A percentile compares a stretch with the other conserved stretches of the same genome.
These are phyloP conservation scores for Vigna trinervia DNA, from an alignment of 306 rosid species.

Conservation along the genomic window DNA sequence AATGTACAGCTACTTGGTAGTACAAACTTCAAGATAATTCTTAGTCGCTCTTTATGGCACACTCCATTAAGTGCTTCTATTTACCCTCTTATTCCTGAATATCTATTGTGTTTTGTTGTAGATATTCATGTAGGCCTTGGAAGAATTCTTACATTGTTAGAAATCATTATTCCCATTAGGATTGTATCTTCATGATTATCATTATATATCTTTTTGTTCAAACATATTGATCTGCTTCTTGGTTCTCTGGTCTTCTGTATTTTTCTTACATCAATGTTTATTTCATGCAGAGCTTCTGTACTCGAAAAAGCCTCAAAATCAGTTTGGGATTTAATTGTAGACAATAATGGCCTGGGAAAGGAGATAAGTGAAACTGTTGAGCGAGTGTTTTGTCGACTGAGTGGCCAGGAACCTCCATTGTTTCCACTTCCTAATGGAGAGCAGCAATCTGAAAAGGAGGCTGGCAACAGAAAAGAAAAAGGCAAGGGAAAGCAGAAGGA, in stretches of 20 bases:
- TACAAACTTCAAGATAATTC: neutral
- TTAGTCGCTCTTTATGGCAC: neutral
- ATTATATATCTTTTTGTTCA: constrained; percentile 23
- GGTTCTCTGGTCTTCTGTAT: constrained; percentile 26
- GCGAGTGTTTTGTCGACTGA: constrained; percentile 83
- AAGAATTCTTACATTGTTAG: constrained; percentile 7
- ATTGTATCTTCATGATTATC: constrained; percentile 27
- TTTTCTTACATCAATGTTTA: constrained; percentile 36
- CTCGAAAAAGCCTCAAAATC: constrained; percentile 97
- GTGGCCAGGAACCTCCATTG: constrained; percentile 88
- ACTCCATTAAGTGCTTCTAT: neutral
- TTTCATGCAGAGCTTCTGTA: constrained; percentile 75
- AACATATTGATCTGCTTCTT: constrained; percentile 24
- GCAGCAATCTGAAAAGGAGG: constrained; percentile 56
- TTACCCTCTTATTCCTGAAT: constrained; percentile 1
- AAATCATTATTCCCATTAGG: constrained; percentile 29
- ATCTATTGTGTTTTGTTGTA: constrained; percentile 8
- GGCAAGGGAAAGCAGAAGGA: constrained; percentile 67
- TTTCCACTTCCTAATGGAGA: constrained; percentile 65
- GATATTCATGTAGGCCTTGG: constrained; percentile 29
- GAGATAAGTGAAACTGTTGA: constrained; percentile 91
- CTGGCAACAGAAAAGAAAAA: constrained; percentile 60
- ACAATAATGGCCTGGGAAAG: constrained; percentile 76
- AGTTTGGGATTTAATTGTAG: constrained; percentile 94
- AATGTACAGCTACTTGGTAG: neutral